phyloP scores from a whole-genome alignment of 2,329 filamentous ascomycete species.

The Periconia sp. region DNA sequence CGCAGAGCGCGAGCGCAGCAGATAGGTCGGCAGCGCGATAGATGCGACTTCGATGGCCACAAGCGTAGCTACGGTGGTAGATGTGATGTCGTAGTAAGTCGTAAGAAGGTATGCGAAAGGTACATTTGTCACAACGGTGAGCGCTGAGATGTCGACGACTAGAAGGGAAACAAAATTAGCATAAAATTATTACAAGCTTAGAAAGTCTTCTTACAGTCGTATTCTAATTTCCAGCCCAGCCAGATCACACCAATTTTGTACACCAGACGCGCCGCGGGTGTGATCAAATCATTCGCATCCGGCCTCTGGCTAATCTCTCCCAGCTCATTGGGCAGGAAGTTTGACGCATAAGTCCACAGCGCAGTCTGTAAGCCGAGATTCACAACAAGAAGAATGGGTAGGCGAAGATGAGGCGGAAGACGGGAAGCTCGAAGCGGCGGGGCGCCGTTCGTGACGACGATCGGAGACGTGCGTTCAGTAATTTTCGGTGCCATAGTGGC shows the following conservation, averaged over 20 bases:
- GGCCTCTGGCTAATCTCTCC: constrained; percentile 67
- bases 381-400: constrained; percentile 54
- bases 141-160: constrained; percentile 50
- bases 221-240: constrained; percentile 74
- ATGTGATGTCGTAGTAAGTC: constrained; percentile 76
- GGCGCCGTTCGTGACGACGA: constrained; percentile 30
- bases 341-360: constrained; percentile 67
- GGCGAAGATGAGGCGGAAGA: constrained; percentile 46
- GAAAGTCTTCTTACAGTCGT: constrained; percentile 67
- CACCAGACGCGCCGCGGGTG: constrained; percentile 59
- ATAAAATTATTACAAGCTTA: fast-evolving
- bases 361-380: constrained; percentile 68
- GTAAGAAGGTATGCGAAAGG: constrained; percentile 78
- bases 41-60: constrained; percentile 73
- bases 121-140: constrained; percentile 70
- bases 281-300: constrained; percentile 65
- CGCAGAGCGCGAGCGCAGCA: constrained; percentile 71
- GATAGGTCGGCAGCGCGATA: constrained; percentile 73
- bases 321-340: constrained; percentile 69
- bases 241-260: constrained; percentile 71
- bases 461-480: constrained; percentile 34
- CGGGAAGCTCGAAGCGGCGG: constrained; percentile 30
- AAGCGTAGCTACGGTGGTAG: constrained; percentile 65
- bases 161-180: constrained; percentile 9
- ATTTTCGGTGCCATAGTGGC: constrained; percentile 30